Conservation (phyloP, 805 yeast genomes). For the Teunomyces barrocoloradensis region DNA sequence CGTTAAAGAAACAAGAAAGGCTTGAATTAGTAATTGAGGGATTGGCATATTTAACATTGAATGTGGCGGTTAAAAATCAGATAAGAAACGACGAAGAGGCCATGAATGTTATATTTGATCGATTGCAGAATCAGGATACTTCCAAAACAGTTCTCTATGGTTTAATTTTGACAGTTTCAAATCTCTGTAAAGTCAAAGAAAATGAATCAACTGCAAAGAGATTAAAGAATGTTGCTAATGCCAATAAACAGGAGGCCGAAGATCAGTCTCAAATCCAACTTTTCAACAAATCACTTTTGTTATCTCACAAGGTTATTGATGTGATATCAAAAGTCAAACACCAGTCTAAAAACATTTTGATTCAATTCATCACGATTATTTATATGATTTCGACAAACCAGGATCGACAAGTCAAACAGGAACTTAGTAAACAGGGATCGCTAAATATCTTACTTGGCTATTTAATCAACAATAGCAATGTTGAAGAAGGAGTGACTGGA, state of each 20-base stretch:
- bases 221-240: background rate
- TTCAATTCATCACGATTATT: conserved; percentile 32
- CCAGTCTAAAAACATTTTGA: conserved; percentile 10
- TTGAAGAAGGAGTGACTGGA: conserved; percentile 16
- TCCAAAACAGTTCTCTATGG: conserved; percentile 36
- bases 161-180: conserved; percentile 37
- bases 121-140: conserved; percentile 9
- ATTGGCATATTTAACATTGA: conserved; percentile 46
- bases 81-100: conserved; percentile 35
- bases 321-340: conserved; percentile 17
- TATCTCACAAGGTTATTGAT: conserved; percentile 22
- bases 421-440: conserved; percentile 48
- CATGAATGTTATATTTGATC: conserved; percentile 19
- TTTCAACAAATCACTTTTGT: conserved; percentile 29
- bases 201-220: conserved; percentile 6
- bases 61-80: conserved; percentile 25
- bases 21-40: conserved; percentile 40
- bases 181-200: conserved; percentile 34
- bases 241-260: conserved; percentile 20
- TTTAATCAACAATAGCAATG: conserved; percentile 28
- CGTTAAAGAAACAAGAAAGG: conserved; percentile 9
- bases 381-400: conserved; percentile 32
- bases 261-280: conserved; percentile 23
- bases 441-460: conserved; percentile 38
- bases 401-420: conserved; percentile 23